Conservation (phyloP, 768 basidiomycete species). For the Mycena belliarum region DNA sequence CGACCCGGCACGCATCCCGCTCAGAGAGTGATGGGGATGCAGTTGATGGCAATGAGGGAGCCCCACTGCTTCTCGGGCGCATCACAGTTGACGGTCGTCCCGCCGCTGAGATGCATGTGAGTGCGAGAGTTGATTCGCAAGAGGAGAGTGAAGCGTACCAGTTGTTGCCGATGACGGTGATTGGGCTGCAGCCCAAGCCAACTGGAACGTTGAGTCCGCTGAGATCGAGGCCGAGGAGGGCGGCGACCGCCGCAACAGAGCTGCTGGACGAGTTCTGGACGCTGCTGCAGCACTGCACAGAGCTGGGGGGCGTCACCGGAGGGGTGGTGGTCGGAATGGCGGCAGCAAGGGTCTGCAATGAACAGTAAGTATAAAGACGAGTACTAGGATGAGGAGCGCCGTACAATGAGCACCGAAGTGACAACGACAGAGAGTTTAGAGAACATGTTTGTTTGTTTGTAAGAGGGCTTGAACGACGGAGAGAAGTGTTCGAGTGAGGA, state of each 20-base stretch:
- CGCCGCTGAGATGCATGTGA: background rate
- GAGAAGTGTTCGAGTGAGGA: constrained; percentile 5
- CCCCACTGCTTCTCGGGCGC: constrained; percentile 14
- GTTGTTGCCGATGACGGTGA: constrained; percentile 20
- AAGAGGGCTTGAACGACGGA: constrained; percentile 9
- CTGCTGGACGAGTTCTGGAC: constrained; percentile 3
- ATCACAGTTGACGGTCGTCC: constrained; percentile 5
- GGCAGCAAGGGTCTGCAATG: constrained; percentile 10
- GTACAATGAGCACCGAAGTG: constrained; percentile 9
- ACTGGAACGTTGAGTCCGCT: constrained; percentile 8
- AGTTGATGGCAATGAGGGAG: constrained; percentile 4
- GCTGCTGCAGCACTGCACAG: constrained; percentile 16
- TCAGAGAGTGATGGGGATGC: background rate
- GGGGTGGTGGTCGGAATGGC: background rate
- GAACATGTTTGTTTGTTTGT: constrained; percentile 11
- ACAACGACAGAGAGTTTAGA: constrained; percentile 11
- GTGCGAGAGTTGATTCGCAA: too few species aligned
- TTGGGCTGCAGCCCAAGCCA: constrained; percentile 18
- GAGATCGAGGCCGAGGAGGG: constrained; percentile 12
- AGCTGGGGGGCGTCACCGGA: constrained; percentile 11
- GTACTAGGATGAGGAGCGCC: background rate
- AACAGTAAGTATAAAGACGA: background rate
- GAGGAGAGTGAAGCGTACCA: background rate
- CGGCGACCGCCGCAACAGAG: constrained; percentile 13
- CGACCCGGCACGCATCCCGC: background rate